phyloP scores from a whole-genome alignment of 148 eudicot genomes.

The Vaccinium darrowii region DNA sequence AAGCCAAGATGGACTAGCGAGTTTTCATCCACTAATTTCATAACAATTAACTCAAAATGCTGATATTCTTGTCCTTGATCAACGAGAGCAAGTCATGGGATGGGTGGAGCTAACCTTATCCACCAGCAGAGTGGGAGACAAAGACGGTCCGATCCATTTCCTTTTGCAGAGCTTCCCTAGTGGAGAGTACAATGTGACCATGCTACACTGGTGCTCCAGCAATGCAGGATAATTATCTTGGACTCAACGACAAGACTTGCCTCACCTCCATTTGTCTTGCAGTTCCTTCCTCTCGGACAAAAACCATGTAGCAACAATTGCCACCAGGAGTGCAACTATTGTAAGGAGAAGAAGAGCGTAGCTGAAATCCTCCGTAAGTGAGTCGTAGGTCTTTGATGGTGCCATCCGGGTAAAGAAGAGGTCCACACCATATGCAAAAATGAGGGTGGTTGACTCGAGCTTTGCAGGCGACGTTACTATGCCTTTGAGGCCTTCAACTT shows the following conservation, averaged over 20 bases:
- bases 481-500: constrained; percentile 95
- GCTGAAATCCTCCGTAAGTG: constrained; percentile 95
- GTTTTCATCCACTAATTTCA: background rate
- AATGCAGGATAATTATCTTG: background rate
- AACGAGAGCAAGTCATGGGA: background rate
- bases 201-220: background rate
- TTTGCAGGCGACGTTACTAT: constrained; percentile 75
- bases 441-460: constrained; percentile 95
- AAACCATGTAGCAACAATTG: constrained; percentile 88
- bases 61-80: background rate
- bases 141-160: background rate
- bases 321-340: constrained; percentile 72
- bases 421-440: constrained; percentile 83
- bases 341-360: constrained; percentile 89
- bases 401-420: constrained; percentile 83
- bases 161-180: background rate
- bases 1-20: background rate
- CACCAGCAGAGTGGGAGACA: background rate
- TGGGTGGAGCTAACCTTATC: background rate
- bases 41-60: background rate
- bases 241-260: background rate
- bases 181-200: background rate
- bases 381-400: constrained; percentile 90
- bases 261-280: constrained; percentile 95
- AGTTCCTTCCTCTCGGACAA: constrained; percentile 88